phyloP scores from a whole-genome alignment of 2,329 filamentous ascomycete genomes.

The Trichoderma sp. region DNA sequence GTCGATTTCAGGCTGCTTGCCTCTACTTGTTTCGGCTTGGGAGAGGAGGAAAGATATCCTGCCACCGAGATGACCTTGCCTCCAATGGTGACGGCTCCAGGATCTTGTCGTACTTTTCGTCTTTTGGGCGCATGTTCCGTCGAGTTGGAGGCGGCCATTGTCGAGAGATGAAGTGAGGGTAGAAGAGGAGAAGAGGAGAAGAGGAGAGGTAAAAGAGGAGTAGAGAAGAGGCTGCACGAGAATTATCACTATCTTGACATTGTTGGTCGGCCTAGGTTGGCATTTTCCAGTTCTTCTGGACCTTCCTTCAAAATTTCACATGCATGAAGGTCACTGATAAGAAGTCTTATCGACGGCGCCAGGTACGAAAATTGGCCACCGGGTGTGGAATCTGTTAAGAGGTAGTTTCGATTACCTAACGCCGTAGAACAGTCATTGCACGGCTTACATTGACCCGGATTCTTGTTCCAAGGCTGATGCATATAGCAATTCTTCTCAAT shows the following conservation, averaged over 20 bases:
- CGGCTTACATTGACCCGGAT: background rate
- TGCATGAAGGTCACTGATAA: background rate
- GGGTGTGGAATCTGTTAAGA: too few species aligned
- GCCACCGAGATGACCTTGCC: conserved; percentile 53
- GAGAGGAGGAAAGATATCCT: conserved; percentile 50
- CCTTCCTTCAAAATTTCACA: conserved; percentile 18
- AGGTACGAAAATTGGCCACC: too few species aligned
- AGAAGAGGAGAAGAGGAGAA: background rate
- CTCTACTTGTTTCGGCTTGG: conserved; percentile 34
- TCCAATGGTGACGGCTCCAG: conserved; percentile 50
- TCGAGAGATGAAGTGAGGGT: background rate
- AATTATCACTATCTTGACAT: background rate
- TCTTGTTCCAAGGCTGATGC: background rate
- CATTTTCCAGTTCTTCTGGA: background rate
- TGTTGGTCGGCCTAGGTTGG: background rate
- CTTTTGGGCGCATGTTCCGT: conserved; percentile 42
- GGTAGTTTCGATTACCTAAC: too few species aligned
- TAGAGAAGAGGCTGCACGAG: background rate
- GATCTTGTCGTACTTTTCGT: conserved; percentile 40
- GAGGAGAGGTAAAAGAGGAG: background rate
- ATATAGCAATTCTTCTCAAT: too few species aligned
- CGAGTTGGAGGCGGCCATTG: conserved; percentile 36
- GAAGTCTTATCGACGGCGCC: too few species aligned
- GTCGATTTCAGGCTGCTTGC: conserved; percentile 24
- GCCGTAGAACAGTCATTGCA: background rate